Percentiles rank a stretch among this genome's conserved stretches.
phyloP scores from a whole-genome alignment of 495 filamentous ascomycete genomes.

The Echria macrotheca region DNA sequence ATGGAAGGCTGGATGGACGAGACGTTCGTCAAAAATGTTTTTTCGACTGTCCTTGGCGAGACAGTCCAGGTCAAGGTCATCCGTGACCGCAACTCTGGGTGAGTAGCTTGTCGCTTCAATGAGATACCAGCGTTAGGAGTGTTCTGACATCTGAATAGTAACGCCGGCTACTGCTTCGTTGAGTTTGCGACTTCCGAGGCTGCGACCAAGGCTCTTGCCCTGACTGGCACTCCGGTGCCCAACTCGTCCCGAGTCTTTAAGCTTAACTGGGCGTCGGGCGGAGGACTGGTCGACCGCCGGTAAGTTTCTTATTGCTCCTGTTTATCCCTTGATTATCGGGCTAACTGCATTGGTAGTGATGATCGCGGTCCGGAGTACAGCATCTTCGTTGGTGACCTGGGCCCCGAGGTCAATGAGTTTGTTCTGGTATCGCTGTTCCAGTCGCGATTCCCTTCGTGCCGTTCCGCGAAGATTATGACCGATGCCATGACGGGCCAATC shows the following conservation, averaged over 20 bases:
- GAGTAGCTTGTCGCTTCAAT: slow-evolving; percentile 33
- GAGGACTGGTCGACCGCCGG: slow-evolving; percentile 90
- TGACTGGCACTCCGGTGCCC: slow-evolving; percentile 88
- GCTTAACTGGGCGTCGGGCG: slow-evolving; percentile 98
- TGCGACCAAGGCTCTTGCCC: slow-evolving; percentile 78
- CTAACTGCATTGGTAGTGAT: too few relatives aligned
- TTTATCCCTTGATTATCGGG: too few relatives aligned
- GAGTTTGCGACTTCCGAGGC: slow-evolving; percentile 82
- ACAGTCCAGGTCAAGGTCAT: slow-evolving; percentile 99
- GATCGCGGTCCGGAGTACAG: slow-evolving; percentile 94
- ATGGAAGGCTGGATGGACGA: slow-evolving; percentile 99
- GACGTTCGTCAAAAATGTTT: slow-evolving; percentile 92
- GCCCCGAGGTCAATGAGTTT: slow-evolving; percentile 98
- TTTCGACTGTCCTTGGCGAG: slow-evolving; percentile 79
- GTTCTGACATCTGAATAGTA: too few relatives aligned
- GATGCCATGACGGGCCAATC: slow-evolving; percentile 97
- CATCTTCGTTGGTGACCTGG: slow-evolving; percentile 97
- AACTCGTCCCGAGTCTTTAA: slow-evolving; percentile 96
- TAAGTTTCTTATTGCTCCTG: too few relatives aligned
- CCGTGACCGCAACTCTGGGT: slow-evolving; percentile 98
- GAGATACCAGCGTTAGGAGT: too few relatives aligned
- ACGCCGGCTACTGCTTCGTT: slow-evolving; percentile 98
- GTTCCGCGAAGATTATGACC: slow-evolving; percentile 99
- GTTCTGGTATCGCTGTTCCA: slow-evolving; percentile 97
- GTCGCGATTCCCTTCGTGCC: slow-evolving; percentile 91